Conservation (phyloP, 495 filamentous ascomycete genomes). For the Entonaema liquescens region DNA sequence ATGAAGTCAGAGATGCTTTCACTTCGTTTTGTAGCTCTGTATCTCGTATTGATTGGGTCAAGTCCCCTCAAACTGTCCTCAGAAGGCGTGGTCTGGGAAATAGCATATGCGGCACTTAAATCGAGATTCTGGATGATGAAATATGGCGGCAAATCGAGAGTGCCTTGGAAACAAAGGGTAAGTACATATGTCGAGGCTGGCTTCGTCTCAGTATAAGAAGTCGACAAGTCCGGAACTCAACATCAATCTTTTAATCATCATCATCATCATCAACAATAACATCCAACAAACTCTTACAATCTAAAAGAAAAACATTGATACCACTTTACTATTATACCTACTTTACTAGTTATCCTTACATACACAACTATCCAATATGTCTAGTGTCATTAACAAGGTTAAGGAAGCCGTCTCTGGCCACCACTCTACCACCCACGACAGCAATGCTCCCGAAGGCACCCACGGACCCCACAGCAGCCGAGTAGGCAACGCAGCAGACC, state of each 20-base stretch:
- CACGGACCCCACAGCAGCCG: conserved; percentile 55
- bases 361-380: conserved; percentile 62
- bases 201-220: conserved; percentile 26
- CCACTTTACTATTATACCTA: background rate
- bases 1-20: conserved; percentile 40
- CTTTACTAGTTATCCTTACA: background rate
- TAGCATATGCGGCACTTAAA: conserved; percentile 18
- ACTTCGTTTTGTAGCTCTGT: conserved; percentile 7
- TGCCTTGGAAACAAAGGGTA: conserved; percentile 10
- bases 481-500: conserved; percentile 57
- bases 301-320: conserved; percentile 21
- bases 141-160: conserved; percentile 23
- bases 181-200: conserved; percentile 3
- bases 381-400: conserved; percentile 73
- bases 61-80: conserved; percentile 1
- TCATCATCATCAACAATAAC: conserved; percentile 6
- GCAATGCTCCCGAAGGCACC: conserved; percentile 50
- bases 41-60: conserved; percentile 28
- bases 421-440: conserved; percentile 33
- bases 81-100: conserved; percentile 24
- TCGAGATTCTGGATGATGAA: conserved; percentile 40
- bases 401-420: conserved; percentile 70
- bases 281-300: conserved; percentile 16
- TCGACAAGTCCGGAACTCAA: background rate
- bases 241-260: background rate